These are phyloP conservation scores for Salicornia ramosissima DNA, from an alignment of 148 eudicot genomes.

Conservation along the genomic window DNA sequence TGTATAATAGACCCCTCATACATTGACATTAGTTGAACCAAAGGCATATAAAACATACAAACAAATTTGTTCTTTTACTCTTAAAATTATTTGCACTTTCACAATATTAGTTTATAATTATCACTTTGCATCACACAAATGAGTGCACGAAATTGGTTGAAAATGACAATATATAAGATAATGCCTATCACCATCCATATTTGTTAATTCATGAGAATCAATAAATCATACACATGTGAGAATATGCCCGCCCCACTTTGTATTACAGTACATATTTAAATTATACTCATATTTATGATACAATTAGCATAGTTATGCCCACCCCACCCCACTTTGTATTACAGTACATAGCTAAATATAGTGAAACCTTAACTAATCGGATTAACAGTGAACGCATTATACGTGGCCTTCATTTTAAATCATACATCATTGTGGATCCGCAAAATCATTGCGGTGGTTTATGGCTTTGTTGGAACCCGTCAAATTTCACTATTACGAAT, in stretches of 20 bases:
- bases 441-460: no score
- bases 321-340: no score
- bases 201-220: slow-evolving; percentile 8
- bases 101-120: not conserved
- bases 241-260: slow-evolving; percentile 8
- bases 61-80: not conserved
- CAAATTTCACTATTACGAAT: no score
- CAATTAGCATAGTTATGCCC: no score
- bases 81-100: not conserved
- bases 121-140: not conserved
- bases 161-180: slow-evolving; percentile 10
- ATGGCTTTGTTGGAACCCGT: no score
- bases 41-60: slow-evolving; percentile 1
- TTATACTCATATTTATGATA: no score
- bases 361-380: no score
- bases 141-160: slow-evolving; percentile 8
- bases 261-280: not conserved
- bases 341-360: no score
- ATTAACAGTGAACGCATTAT: no score
- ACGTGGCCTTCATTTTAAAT: no score
- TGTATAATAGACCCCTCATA: no score
- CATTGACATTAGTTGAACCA: slow-evolving; percentile 10
- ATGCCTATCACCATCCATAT: slow-evolving; percentile 2
- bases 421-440: no score
- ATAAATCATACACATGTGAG: slow-evolving; percentile 16